These are phyloP conservation scores for Pythium volutum DNA, from an alignment of 352 stramenopile genomes.

Conservation along the genomic window DNA sequence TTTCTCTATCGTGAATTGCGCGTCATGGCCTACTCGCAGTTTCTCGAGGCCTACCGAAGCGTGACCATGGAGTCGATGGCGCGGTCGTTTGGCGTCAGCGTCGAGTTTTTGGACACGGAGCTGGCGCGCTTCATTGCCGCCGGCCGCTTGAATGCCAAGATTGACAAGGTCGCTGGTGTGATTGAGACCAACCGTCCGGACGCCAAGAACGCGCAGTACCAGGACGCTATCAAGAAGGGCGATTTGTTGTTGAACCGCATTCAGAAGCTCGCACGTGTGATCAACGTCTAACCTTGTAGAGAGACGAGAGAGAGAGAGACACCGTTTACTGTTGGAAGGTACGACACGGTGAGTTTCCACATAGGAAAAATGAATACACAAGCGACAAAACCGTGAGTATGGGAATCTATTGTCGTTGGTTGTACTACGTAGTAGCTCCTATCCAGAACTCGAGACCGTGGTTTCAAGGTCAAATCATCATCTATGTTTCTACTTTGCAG, in stretches of 20 bases:
- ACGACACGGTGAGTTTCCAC: neutral
- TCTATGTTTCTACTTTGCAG: neutral
- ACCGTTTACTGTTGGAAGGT: neutral
- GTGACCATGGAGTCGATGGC: conserved; percentile 98
- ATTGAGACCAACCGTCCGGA: conserved; percentile 99
- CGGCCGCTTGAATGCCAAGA: conserved; percentile 96
- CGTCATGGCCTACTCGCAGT: conserved; percentile 97
- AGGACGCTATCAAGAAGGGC: conserved; percentile 98
- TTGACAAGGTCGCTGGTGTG: conserved; percentile 98
- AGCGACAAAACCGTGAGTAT: neutral
- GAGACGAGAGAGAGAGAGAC: neutral
- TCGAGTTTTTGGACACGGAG: conserved; percentile 95
- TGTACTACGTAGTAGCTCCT: neutral
- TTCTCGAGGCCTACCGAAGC: conserved; percentile 96
- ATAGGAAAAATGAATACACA: neutral
- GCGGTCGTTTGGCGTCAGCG: conserved; percentile 93
- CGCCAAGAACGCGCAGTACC: conserved; percentile 98
- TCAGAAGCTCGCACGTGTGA: conserved; percentile 96
- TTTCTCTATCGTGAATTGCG: conserved; percentile 97
- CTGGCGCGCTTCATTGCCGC: conserved; percentile 97
- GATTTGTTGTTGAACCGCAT: conserved; percentile 98
- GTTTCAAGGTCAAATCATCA: conserved; percentile 9
- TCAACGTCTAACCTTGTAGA: conserved; percentile 76
- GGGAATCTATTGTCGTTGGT: neutral
- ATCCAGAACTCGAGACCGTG: neutral